Percentiles rank a stretch among this genome's conserved stretches.
Conservation (phyloP, 768 basidiomycete genomes). For the Termitomyces bulborhizus region DNA sequence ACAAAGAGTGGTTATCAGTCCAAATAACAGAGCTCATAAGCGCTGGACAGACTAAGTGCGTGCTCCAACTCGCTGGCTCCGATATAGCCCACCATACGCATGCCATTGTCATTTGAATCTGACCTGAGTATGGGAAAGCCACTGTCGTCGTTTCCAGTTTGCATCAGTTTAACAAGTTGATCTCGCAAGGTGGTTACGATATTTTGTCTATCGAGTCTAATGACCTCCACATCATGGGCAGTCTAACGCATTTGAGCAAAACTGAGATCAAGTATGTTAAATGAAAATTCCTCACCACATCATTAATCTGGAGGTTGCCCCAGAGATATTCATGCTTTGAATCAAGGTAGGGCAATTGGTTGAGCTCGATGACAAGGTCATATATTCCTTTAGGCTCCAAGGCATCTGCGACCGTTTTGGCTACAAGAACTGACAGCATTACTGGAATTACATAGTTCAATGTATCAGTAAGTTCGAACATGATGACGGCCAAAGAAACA, state of each 20-base stretch:
- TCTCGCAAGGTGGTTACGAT: slow-evolving; percentile 73
- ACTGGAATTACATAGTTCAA: slow-evolving; percentile 89
- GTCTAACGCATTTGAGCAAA: slow-evolving; percentile 35
- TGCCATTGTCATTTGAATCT: slow-evolving; percentile 36
- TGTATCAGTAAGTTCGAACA: slow-evolving; percentile 90
- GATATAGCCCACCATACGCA: slow-evolving; percentile 83
- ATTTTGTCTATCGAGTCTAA: slow-evolving; percentile 66
- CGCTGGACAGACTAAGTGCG: slow-evolving; percentile 60
- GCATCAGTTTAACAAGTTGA: slow-evolving; percentile 53
- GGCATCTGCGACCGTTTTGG: slow-evolving; percentile 85
- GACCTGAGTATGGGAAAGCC: slow-evolving; percentile 83
- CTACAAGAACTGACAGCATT: slow-evolving; percentile 83
- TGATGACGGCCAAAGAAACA: slow-evolving; percentile 93
- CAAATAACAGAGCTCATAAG: not conserved
- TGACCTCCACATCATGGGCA: slow-evolving; percentile 59
- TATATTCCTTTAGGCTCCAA: slow-evolving; percentile 94
- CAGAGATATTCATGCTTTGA: slow-evolving; percentile 86
- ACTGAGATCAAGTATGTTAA: not conserved
- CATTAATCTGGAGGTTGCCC: slow-evolving; percentile 67
- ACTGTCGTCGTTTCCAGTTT: slow-evolving; percentile 61
- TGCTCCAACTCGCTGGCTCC: slow-evolving; percentile 93
- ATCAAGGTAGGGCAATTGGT: slow-evolving; percentile 89
- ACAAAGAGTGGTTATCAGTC: not conserved
- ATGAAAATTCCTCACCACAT: slow-evolving; percentile 55
- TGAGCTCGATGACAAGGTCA: slow-evolving; percentile 91